Base-by-base conservation (phyloP, 2,329 filamentous ascomycete species). In the Leptographium lundbergii region DNA sequence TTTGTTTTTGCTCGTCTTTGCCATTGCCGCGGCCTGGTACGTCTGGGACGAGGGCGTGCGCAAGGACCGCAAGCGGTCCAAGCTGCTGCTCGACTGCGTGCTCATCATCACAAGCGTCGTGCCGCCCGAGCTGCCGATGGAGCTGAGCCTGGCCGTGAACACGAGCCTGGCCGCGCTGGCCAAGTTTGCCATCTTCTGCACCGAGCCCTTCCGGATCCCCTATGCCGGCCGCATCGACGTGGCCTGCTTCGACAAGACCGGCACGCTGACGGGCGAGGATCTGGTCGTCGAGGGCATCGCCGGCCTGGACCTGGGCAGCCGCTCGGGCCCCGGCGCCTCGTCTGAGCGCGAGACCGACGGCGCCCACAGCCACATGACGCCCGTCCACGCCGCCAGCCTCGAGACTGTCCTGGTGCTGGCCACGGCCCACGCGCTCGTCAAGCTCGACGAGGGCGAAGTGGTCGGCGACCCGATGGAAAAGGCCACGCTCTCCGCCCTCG, bases 401-500 rank as follows among this genome's bases (percentile, higher is more conserved):
- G 86, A 95, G 66, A 97, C 94, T 0, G 95, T 91, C 10, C 78
- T 99, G 59, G 94, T 97, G 57, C 83, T 99, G 58, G 92, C 94
- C 50, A 95, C 91, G 14, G 94, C 94, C 2, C 94, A 99, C 70
- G 94, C 94, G 50, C 78, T 99, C 32, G 95, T 99, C 56, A 96
- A 92, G 70, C 81, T 99, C 19, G 94, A 99, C 65, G 94, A 99
- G 70, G 94, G 94, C 24, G 94, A 99, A 14, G 87, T 97, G 65
- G 94, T 99, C 52, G 94, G 94, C 67, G 94, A 99, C 69, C 94
- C 94, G 2, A 99, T 99, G 94, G 94, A 99, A 70, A 97, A 97
- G 74, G 94, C 94, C 52, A 97, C 94, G 1, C 77, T 99, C 32
- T 77, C 81, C 55, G 91, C 92, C 59, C 84, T 99, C 13, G 91